Conservation (phyloP, 2,329 filamentous ascomycete species). For the Colletotrichum trifolii region DNA sequence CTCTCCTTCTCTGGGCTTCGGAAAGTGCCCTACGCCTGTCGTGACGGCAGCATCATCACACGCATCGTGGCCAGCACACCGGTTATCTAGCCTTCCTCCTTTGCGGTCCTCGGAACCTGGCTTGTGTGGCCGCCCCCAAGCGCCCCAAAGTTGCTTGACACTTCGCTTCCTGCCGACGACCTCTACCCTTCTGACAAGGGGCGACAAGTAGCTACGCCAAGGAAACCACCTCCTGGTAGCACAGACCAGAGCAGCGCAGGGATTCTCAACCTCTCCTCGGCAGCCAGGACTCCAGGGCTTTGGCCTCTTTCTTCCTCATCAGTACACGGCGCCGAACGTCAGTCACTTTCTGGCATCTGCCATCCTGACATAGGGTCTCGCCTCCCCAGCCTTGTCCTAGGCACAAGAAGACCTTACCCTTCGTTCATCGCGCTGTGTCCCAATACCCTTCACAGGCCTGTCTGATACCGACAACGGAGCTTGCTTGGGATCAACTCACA, state of each 20-base stretch:
- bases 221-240: constrained; percentile 16
- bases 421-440: constrained; percentile 3
- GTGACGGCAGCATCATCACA: too few relatives aligned
- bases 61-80: too few relatives aligned
- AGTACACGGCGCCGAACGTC: too few relatives aligned
- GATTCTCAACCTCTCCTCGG: constrained; percentile 15
- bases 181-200: constrained; percentile 18
- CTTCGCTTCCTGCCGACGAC: constrained; percentile 29
- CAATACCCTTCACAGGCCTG: not conserved
- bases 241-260: constrained; percentile 36
- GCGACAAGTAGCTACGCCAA: constrained; percentile 19
- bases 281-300: constrained; percentile 7
- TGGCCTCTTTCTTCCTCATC: not conserved
- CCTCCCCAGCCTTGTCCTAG: too few relatives aligned
- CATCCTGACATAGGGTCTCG: constrained; percentile 20
- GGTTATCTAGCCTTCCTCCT: too few relatives aligned
- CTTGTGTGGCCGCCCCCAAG: constrained; percentile 33
- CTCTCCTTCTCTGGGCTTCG: too few relatives aligned
- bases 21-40: too few relatives aligned
- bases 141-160: constrained; percentile 18
- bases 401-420: not conserved
- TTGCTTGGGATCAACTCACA: constrained; percentile 1
- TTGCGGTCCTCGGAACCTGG: constrained; percentile 14
- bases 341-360: constrained; percentile 25
- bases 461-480: constrained; percentile 11